These are phyloP conservation scores for Hanseniaspora occidentalis DNA, from an alignment of 805 yeast genomes.

Conservation along the genomic window DNA sequence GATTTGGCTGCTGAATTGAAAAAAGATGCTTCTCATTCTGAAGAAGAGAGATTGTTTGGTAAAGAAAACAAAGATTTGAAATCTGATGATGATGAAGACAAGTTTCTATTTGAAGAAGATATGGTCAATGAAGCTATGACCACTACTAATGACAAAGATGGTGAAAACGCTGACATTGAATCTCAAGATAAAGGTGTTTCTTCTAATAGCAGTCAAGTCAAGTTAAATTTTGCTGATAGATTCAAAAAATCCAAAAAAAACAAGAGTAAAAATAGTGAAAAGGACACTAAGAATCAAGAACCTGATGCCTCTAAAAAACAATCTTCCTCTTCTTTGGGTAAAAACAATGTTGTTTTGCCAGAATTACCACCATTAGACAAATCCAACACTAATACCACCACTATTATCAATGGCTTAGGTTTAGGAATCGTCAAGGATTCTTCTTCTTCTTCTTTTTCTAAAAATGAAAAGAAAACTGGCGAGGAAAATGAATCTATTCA, in stretches of 20 bases:
- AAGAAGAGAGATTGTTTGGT: background rate
- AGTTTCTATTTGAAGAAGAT: constrained; percentile 5
- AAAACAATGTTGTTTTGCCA: constrained; percentile 14
- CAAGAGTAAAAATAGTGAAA: background rate
- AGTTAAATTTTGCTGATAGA: constrained; percentile 30
- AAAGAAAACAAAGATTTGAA: background rate
- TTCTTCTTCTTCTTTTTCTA: constrained; percentile 4
- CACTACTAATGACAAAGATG: constrained; percentile 3
- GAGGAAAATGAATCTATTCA: constrained; percentile 19
- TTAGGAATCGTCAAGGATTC: constrained; percentile 8
- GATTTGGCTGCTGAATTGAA: constrained; percentile 38
- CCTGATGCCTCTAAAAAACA: background rate
- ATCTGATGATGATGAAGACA: constrained; percentile 1
- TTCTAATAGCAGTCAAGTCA: constrained; percentile 13
- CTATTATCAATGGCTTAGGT: constrained; percentile 6
- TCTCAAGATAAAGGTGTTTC: constrained; percentile 12
- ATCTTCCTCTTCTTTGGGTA: constrained; percentile 3
- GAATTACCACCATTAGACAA: constrained; percentile 19
- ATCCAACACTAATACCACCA: constrained; percentile 2
- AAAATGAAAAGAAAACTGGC: constrained; percentile 11
- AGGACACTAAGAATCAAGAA: background rate
- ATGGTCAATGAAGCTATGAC: no score
- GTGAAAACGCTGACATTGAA: constrained; percentile 7
- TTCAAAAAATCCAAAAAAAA: constrained; percentile 10
- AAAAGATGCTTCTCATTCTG: constrained; percentile 5